phyloP scores from a whole-genome alignment of 225 moss, liverwort and hornwort genomes.

The Physcomitrium patens region DNA sequence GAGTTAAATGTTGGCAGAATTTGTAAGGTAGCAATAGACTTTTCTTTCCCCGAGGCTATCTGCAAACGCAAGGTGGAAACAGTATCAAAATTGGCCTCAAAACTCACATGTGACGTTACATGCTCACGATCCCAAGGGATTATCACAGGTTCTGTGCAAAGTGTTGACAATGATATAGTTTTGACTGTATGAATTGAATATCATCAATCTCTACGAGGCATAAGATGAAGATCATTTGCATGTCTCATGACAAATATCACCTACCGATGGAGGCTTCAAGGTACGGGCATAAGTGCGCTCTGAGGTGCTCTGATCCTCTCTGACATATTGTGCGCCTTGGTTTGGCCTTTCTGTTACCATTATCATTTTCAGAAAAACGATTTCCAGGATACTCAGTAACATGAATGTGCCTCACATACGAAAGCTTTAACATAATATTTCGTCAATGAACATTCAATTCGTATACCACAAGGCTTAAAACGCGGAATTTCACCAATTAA shows the following conservation, averaged over 20 bases:
- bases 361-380: neutral
- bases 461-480: too few species aligned
- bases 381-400: neutral
- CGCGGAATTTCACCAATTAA: too few species aligned
- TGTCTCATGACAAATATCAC: neutral
- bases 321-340: neutral
- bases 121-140: neutral
- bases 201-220: too few species aligned
- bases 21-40: slow-evolving; percentile 37
- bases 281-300: neutral
- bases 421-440: too few species aligned
- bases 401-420: too few species aligned
- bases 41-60: slow-evolving; percentile 46
- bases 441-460: too few species aligned
- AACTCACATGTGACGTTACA: too few species aligned
- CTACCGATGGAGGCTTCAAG: slow-evolving; percentile 23
- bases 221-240: neutral
- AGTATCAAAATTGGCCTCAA: neutral
- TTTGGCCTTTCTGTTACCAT: slow-evolving; percentile 36
- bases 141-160: too few species aligned
- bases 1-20: slow-evolving; percentile 27
- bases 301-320: slow-evolving; percentile 20
- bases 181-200: neutral
- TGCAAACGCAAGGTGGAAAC: neutral
- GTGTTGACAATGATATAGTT: too few species aligned